phyloP scores from a whole-genome alignment of 257 asterid genomes.

The Henckelia pumila region DNA sequence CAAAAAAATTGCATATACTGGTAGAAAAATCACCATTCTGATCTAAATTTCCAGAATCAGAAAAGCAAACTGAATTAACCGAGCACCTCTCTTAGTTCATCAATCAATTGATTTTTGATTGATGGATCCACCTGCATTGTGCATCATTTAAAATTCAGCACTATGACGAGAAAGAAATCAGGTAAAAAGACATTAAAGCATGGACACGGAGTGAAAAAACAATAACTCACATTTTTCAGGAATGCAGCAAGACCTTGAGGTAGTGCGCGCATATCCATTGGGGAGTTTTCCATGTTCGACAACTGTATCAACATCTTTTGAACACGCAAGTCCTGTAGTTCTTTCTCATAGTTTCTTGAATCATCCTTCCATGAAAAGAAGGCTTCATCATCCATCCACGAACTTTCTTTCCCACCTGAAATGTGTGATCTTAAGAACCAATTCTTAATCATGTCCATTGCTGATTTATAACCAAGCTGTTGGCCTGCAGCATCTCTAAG shows the following conservation, averaged over 20 bases:
- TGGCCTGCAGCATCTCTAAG: conserved; percentile 82
- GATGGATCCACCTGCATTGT: conserved; percentile 74
- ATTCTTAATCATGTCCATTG: conserved; percentile 52
- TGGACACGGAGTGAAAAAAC: not conserved
- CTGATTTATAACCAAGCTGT: conserved; percentile 55
- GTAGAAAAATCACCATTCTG: not conserved
- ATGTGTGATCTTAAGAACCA: conserved; percentile 68
- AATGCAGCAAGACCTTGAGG: conserved; percentile 82
- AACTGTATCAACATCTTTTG: conserved; percentile 64
- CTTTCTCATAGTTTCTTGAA: conserved; percentile 59
- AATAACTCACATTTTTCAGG: conserved; percentile 55
- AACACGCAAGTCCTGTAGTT: conserved; percentile 61
- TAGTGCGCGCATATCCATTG: conserved; percentile 64
- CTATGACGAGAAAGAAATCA: conserved; percentile 1
- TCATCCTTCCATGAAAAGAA: conserved; percentile 80
- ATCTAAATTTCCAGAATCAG: not conserved
- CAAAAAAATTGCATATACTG: not conserved
- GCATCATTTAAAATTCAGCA: not conserved
- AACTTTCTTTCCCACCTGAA: conserved; percentile 45
- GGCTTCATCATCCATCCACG: conserved; percentile 68
- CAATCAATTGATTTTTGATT: conserved; percentile 48
- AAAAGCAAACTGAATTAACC: not conserved
- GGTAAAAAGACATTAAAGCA: not conserved
- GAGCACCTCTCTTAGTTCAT: conserved; percentile 49
- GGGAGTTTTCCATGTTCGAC: conserved; percentile 62